Evolutionary conservation across 106 monocot species (phyloP).

Genomic region (Dendrobium catenatum): DNA sequence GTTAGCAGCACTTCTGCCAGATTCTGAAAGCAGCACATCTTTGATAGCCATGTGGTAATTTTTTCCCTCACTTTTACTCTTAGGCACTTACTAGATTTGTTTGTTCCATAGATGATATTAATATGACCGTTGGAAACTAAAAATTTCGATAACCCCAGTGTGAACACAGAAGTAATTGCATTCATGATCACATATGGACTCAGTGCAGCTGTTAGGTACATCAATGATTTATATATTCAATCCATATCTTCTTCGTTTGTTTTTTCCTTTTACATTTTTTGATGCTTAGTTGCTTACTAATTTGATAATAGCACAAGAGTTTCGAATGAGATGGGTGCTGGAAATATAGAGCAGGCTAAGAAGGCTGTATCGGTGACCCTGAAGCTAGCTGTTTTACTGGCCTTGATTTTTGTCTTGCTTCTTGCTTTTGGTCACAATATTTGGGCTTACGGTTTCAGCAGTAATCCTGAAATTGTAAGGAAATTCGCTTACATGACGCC

Average conservation of each 20-base stretch:
- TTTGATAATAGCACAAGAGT: constrained; percentile 55
- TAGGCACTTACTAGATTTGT: neutral
- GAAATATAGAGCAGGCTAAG: constrained; percentile 57
- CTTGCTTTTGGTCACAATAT: constrained; percentile 34
- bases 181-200: constrained; percentile 62
- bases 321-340: constrained; percentile 73
- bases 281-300: neutral
- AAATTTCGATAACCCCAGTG: constrained; percentile 23
- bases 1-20: constrained; percentile 67
- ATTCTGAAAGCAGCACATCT: constrained; percentile 66
- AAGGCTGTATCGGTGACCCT: constrained; percentile 54
- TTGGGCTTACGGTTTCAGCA: neutral
- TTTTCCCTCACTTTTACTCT: neutral
- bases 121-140: neutral
- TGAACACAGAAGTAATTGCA: constrained; percentile 61
- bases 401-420: constrained; percentile 8
- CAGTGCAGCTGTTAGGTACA: neutral
- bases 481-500: constrained; percentile 58
- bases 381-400: constrained; percentile 49
- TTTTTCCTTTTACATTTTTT: neutral
- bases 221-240: neutral
- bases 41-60: constrained; percentile 9
- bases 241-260: neutral
- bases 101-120: neutral
- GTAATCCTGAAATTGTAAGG: constrained; percentile 30